Evolutionary conservation across 768 basidiomycete genomes (phyloP).

Genomic region (Atractiella rhizophila): DNA sequence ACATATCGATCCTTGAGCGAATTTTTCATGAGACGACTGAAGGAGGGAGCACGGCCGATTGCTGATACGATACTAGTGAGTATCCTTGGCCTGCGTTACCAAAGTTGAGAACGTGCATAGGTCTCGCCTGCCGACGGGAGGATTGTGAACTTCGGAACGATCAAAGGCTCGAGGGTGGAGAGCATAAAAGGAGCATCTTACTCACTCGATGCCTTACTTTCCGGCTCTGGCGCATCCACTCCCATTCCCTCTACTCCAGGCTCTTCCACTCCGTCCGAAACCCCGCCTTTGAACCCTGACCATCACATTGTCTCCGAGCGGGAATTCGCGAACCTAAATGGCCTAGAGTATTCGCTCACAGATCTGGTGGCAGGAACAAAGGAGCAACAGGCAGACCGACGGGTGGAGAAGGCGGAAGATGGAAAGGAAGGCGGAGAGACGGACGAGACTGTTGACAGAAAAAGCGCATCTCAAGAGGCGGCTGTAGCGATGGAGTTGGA

Average conservation of each 20-base stretch:
- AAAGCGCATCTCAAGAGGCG: slow-evolving; percentile 5
- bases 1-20: slow-evolving; percentile 66
- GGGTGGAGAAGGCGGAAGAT: too few species aligned
- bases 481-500: not conserved
- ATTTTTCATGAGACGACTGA: slow-evolving; percentile 79
- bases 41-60: slow-evolving; percentile 55
- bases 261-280: slow-evolving; percentile 19
- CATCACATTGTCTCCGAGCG: slow-evolving; percentile 37
- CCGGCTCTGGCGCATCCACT: slow-evolving; percentile 29
- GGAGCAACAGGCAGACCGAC: too few species aligned
- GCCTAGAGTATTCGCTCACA: slow-evolving; percentile 81
- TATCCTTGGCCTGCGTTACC: not conserved
- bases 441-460: not conserved
- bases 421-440: slow-evolving; percentile 31
- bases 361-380: too few species aligned
- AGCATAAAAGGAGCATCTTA: slow-evolving; percentile 97
- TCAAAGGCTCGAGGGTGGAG: slow-evolving; percentile 51
- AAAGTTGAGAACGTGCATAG: slow-evolving; percentile 21
- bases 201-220: slow-evolving; percentile 67
- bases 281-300: slow-evolving; percentile 1
- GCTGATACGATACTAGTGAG: slow-evolving; percentile 42
- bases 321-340: slow-evolving; percentile 89
- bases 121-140: slow-evolving; percentile 87
- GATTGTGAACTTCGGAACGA: slow-evolving; percentile 71
- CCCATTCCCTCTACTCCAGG: slow-evolving; percentile 25